Conservation (phyloP, 352 stramenopile genomes). For the Phytophthora lateralis region DNA sequence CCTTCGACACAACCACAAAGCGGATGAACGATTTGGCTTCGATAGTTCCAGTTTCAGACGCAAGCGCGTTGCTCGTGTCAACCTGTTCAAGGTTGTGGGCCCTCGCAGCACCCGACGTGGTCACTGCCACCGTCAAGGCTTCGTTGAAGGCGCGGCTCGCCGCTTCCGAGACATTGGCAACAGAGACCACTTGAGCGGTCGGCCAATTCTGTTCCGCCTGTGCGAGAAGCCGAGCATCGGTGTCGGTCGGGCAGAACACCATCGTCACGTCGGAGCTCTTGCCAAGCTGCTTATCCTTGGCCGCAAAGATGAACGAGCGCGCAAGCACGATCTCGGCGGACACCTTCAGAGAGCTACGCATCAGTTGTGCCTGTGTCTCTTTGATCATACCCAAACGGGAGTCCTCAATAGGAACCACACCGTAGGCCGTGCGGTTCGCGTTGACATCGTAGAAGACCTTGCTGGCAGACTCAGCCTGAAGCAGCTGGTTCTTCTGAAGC, state of each 20-base stretch:
- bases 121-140: slow-evolving; percentile 55
- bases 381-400: slow-evolving; percentile 87
- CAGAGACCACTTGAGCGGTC: slow-evolving; percentile 65
- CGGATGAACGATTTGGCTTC: slow-evolving; percentile 61
- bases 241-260: slow-evolving; percentile 66
- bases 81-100: slow-evolving; percentile 51
- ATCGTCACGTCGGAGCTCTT: slow-evolving; percentile 58
- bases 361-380: slow-evolving; percentile 79
- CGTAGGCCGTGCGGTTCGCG: slow-evolving; percentile 82
- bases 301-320: slow-evolving; percentile 75
- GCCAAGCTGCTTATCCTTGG: slow-evolving; percentile 47
- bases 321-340: slow-evolving; percentile 75
- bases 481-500: slow-evolving; percentile 54
- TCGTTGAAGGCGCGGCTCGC: slow-evolving; percentile 50
- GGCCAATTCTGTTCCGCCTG: slow-evolving; percentile 80
- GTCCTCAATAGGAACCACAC: slow-evolving; percentile 88
- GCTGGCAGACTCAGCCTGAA: slow-evolving; percentile 63
- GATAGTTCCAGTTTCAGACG: slow-evolving; percentile 44
- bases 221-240: slow-evolving; percentile 53
- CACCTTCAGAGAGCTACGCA: slow-evolving; percentile 78
- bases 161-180: slow-evolving; percentile 68
- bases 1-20: slow-evolving; percentile 79
- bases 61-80: slow-evolving; percentile 55
- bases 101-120: slow-evolving; percentile 48
- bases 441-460: slow-evolving; percentile 82